Conservation (phyloP, 768 basidiomycete genomes). For the Leccinum truebloodii region DNA sequence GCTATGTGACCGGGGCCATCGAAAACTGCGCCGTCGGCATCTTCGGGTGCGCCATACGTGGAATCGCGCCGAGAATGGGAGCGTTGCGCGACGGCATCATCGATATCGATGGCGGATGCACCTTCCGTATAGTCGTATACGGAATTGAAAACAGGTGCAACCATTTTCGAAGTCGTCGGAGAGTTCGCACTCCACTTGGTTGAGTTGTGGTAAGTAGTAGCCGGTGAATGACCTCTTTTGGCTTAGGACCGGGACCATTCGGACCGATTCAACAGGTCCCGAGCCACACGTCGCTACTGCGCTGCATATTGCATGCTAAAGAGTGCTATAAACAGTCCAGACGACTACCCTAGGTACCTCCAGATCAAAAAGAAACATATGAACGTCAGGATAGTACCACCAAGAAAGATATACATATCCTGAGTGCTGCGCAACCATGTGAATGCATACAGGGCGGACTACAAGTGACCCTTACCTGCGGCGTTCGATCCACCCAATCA, state of each 20-base stretch:
- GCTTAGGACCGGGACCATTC: neutral
- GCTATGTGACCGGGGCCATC: constrained; percentile 65
- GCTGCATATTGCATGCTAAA: neutral
- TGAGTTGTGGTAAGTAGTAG: neutral
- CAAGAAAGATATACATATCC: constrained; percentile 92
- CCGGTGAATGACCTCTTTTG: constrained; percentile 12
- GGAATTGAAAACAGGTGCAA: constrained; percentile 14
- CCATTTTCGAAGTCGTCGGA: constrained; percentile 16
- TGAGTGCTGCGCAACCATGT: constrained; percentile 63
- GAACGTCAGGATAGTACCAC: constrained; percentile 84
- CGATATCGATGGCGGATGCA: constrained; percentile 75
- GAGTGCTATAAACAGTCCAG: constrained; percentile 2
- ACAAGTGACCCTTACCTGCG: constrained; percentile 59
- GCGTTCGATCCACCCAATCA: constrained; percentile 96
- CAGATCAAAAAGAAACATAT: constrained; percentile 93
- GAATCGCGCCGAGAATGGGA: constrained; percentile 66
- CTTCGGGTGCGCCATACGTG: constrained; percentile 50
- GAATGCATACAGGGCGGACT: neutral
- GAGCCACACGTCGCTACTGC: constrained; percentile 6
- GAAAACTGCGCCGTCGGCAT: constrained; percentile 69
- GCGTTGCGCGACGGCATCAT: constrained; percentile 53
- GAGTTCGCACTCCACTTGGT: neutral
- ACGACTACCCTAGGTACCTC: constrained; percentile 73
- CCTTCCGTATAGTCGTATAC: constrained; percentile 82
- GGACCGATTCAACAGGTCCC: neutral